Base-by-base conservation (phyloP, 805 yeast genomes). In the Candida orba region DNA sequence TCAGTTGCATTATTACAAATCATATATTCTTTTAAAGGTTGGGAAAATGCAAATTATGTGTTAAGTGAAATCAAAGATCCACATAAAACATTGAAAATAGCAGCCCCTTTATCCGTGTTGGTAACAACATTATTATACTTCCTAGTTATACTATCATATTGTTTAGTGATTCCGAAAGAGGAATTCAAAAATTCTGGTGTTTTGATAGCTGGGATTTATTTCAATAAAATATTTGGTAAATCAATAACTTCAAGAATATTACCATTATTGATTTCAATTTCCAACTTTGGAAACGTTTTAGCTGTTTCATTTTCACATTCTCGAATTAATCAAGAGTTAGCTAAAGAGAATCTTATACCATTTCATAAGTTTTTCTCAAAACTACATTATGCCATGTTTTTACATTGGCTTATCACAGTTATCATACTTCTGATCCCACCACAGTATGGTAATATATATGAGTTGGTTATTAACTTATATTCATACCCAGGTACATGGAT, bases 1-100 rank as follows among this genome's bases (percentile, higher is more conserved):
- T 69, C 84, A 2, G 78, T 78, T 32, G 84, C 81, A 1, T 54
- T 79, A 30, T 56, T 79, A 32, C 75, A 81, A 40, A 72, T 80
- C 22, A 75, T 80, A 13, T 79, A 78, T 53, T 77, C 84, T 1
- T 79, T 78, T 59, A 74, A 79, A 46, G 86, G 86, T 6, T 79
- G 85, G 84, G 85, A 80, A 50, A 79, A 79, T 50, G 81, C 80
- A 36, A 80, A 80, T 54, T 73, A 77, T 50, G 86, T 79, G 1
- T 60, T 79, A 41, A 71, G 73, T 46, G 85, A 79, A 51, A 71
- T 79, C 36, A 66, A 67, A 15, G 68, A 78, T 49, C 86, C 86
- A 0, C 68, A 69, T 36, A 67, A 70, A 29, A 79, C 81, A 0
- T 65, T 79, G 42, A 71, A 73, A n/a, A 62, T 75, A 4, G 80